Conservation (phyloP, 1,284 basidiomycete genomes). For the Trichosporon asahii region DNA sequence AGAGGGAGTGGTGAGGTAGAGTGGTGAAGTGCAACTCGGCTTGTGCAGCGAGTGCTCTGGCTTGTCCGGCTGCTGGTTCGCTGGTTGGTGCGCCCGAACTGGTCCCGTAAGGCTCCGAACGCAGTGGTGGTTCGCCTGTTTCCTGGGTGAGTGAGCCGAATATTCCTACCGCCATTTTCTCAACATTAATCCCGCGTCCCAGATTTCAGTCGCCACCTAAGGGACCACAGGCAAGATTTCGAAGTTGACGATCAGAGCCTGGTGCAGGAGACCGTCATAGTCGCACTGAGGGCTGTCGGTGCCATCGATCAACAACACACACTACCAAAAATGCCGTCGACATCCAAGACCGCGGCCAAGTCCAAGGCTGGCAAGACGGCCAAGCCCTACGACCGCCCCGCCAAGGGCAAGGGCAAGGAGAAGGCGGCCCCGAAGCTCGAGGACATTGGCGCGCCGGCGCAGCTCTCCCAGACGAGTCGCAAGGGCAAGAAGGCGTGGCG, state of each 20-base stretch:
- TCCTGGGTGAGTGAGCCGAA: neutral
- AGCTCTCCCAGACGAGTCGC: slow-evolving; percentile 67
- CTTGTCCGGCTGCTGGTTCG: neutral
- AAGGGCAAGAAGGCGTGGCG: slow-evolving; percentile 91
- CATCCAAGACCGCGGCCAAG: neutral
- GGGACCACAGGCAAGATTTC: slow-evolving; percentile 1
- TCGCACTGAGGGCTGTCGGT: neutral
- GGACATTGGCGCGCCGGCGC: slow-evolving; percentile 60
- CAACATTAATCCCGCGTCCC: neutral
- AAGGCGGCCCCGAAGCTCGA: slow-evolving; percentile 28
- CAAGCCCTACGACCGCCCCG: slow-evolving; percentile 27
- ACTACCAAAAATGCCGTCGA: neutral
- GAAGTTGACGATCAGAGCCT: neutral
- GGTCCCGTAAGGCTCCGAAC: slow-evolving; percentile 9
- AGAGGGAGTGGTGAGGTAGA: slow-evolving; percentile 25
- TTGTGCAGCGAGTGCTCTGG: slow-evolving; percentile 4
- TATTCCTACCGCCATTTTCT: neutral
- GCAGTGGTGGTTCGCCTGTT: neutral
- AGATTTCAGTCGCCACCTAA: slow-evolving; percentile 3
- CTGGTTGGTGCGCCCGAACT: slow-evolving; percentile 10
- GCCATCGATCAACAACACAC: neutral
- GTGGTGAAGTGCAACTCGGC: neutral
- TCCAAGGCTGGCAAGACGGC: neutral
- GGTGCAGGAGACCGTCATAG: neutral
- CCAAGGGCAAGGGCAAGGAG: slow-evolving; percentile 9